Percentiles rank a stretch among this genome's conserved stretches.
Conservation (phyloP, 495 filamentous ascomycete species). For the Aspergillus leporis region DNA sequence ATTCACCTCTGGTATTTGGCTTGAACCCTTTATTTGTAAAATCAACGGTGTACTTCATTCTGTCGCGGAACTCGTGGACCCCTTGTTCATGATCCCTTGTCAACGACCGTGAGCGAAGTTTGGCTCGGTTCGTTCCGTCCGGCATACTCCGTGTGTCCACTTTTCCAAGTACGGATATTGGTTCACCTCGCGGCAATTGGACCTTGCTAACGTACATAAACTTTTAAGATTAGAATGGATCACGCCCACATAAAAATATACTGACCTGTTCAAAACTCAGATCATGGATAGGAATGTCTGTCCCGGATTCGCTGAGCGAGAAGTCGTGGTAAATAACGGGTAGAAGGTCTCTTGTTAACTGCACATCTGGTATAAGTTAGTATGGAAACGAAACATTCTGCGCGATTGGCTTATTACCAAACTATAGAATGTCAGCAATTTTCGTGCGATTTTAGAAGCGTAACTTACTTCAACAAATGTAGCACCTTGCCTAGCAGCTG, state of each 20-base stretch:
- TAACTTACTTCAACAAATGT: constrained; percentile 39
- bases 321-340: constrained; percentile 45
- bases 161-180: neutral
- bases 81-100: constrained; percentile 3
- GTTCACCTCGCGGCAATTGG: constrained; percentile 16
- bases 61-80: constrained; percentile 19
- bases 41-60: constrained; percentile 39
- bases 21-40: constrained; percentile 35
- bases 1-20: constrained; percentile 36
- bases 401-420: too few species aligned
- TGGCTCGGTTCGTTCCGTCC: constrained; percentile 41
- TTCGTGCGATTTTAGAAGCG: too few species aligned
- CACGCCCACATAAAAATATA: neutral
- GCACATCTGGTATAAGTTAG: constrained; percentile 34
- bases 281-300: constrained; percentile 36
- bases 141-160: neutral
- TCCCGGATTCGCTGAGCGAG: constrained; percentile 38
- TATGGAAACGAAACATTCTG: neutral
- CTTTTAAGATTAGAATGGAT: constrained; percentile 9
- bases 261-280: constrained; percentile 40
- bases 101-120: constrained; percentile 18
- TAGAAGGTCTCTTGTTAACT: constrained; percentile 40
- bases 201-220: constrained; percentile 28
- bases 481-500: constrained; percentile 32
- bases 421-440: too few species aligned